Evolutionary conservation across 106 monocot genomes (phyloP).

Genomic region (Xerophyta viscosa): DNA sequence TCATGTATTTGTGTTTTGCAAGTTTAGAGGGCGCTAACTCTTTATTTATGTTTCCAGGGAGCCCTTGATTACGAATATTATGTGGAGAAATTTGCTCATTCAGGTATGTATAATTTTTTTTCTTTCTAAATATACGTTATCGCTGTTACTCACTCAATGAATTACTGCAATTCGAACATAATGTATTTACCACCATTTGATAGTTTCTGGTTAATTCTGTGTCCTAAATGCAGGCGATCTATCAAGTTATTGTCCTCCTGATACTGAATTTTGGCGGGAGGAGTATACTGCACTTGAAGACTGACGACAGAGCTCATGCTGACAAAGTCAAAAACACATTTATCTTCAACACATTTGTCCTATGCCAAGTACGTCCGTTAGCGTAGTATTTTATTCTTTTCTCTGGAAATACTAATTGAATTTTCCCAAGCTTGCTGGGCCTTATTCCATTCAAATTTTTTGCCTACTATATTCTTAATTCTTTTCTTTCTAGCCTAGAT

Average conservation of each 20-base stretch:
- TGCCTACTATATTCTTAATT: too few species aligned
- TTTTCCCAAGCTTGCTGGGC: neutral
- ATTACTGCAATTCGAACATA: too few species aligned
- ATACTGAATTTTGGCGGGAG: slow-evolving; percentile 52
- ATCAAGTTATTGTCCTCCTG: slow-evolving; percentile 57
- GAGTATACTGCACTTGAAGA: slow-evolving; percentile 35
- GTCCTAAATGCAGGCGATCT: slow-evolving; percentile 38
- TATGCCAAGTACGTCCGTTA: slow-evolving; percentile 48
- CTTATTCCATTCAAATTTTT: too few species aligned
- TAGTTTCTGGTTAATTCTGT: too few species aligned
- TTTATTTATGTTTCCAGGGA: slow-evolving; percentile 30
- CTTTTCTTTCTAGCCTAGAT: too few species aligned
- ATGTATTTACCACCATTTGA: too few species aligned
- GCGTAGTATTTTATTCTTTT: too few species aligned
- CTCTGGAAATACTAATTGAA: too few species aligned
- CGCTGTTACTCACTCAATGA: too few species aligned
- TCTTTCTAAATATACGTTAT: too few species aligned
- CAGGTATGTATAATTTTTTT: too few species aligned
- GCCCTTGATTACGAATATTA: slow-evolving; percentile 71
- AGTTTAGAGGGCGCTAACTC: neutral
- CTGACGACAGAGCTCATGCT: slow-evolving; percentile 34
- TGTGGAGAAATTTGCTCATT: slow-evolving; percentile 86
- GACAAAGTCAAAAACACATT: slow-evolving; percentile 75
- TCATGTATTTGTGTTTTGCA: too few species aligned
- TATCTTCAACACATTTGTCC: slow-evolving; percentile 73